These are phyloP conservation scores for Myriangium duriaei DNA, from an alignment of 2,329 filamentous ascomycete species.

Conservation along the genomic window DNA sequence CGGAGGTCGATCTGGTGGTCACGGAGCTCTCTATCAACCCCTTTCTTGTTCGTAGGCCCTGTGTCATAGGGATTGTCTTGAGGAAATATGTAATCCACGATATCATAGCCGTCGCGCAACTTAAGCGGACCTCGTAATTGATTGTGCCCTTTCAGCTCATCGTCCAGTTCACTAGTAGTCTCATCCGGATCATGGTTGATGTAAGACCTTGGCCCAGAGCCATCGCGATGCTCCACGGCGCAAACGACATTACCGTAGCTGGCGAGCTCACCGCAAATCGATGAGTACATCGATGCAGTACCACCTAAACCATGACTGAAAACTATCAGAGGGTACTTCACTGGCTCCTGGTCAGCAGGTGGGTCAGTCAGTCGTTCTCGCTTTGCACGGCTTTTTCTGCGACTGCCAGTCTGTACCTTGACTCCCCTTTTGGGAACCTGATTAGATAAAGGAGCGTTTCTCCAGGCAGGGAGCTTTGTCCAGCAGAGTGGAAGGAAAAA, in stretches of 20 bases:
- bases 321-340: conserved; percentile 48
- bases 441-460: conserved; percentile 47
- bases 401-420: conserved; percentile 30
- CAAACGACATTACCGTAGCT: conserved; percentile 54
- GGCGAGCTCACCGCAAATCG: conserved; percentile 48
- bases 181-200: conserved; percentile 42
- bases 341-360: conserved; percentile 25
- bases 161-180: conserved; percentile 23
- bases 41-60: conserved; percentile 42
- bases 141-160: conserved; percentile 10
- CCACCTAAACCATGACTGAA: conserved; percentile 57
- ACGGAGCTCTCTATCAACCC: conserved; percentile 48
- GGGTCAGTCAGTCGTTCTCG: conserved; percentile 17
- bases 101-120: conserved; percentile 17
- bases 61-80: conserved; percentile 38
- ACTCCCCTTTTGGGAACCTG: conserved; percentile 34
- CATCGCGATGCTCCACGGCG: conserved; percentile 53
- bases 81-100: conserved; percentile 48
- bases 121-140: conserved; percentile 16
- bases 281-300: conserved; percentile 49
- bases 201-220: conserved; percentile 48
- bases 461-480: conserved; percentile 51
- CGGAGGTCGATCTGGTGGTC: conserved; percentile 50
- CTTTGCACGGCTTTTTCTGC: conserved; percentile 18
- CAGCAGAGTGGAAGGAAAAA: conserved; percentile 48